These are phyloP conservation scores for Lasiosphaeria hispida DNA, from an alignment of 495 filamentous ascomycete genomes.

Conservation along the genomic window DNA sequence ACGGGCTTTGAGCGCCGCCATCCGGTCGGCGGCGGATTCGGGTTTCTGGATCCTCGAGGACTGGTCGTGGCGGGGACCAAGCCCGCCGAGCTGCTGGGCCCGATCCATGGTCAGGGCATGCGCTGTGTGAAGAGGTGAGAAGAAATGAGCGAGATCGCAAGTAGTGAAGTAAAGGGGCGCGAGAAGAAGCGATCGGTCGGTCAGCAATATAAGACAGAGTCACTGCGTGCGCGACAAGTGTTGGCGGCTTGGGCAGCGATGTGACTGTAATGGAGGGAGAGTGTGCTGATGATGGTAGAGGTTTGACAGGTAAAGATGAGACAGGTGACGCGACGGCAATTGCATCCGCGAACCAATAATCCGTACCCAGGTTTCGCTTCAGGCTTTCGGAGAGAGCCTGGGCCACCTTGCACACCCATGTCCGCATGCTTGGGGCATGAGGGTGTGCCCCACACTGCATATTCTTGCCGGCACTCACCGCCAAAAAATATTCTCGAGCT, in stretches of 20 bases:
- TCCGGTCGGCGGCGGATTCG: conserved; percentile 49
- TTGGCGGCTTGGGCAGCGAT: not conserved
- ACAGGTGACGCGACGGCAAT: conserved; percentile 1
- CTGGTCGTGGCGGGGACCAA: conserved; percentile 53
- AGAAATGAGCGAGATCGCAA: no score
- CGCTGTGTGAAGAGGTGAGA: no score
- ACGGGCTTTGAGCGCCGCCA: conserved; percentile 77
- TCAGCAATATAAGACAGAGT: no score
- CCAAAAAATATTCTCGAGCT: conserved; percentile 40
- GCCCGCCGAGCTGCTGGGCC: conserved; percentile 40
- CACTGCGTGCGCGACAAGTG: not conserved
- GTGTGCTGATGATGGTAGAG: not conserved
- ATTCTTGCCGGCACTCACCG: conserved; percentile 32
- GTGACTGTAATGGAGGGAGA: not conserved
- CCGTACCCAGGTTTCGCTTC: not conserved
- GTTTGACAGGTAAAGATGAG: not conserved
- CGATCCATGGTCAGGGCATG: conserved; percentile 42
- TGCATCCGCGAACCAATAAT: not conserved
- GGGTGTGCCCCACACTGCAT: conserved; percentile 18
- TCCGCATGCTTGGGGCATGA: not conserved
- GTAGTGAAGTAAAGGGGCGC: not conserved
- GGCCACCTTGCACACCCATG: not conserved
- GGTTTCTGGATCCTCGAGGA: conserved; percentile 51
- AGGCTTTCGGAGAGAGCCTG: not conserved
- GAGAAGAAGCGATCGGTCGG: not conserved